Evolutionary conservation across 129 eudicot species (phyloP).

Genomic region (Mikania micrantha): DNA sequence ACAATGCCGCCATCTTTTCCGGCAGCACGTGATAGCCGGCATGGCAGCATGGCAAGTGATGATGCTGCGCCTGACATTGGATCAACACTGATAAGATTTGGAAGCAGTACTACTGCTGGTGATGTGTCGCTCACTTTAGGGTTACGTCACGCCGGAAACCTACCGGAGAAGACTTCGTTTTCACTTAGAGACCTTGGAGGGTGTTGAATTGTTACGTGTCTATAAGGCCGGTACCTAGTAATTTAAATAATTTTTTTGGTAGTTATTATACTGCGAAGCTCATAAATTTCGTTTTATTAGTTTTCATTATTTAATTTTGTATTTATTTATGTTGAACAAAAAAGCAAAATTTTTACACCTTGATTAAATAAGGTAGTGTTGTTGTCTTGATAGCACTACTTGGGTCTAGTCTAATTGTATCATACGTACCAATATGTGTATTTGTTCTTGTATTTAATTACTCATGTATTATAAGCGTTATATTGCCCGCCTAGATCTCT

Average conservation of each 20-base stretch:
- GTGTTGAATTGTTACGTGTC: constrained; percentile 23
- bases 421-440: constrained; percentile 8
- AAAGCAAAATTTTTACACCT: constrained; percentile 7
- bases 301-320: neutral
- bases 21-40: constrained; percentile 9
- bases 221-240: constrained; percentile 19
- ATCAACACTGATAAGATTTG: constrained; percentile 60
- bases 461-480: neutral
- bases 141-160: constrained; percentile 85
- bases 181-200: constrained; percentile 58
- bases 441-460: neutral
- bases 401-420: constrained; percentile 15
- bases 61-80: constrained; percentile 22
- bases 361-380: neutral
- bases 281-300: neutral
- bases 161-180: constrained; percentile 53
- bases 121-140: constrained; percentile 96
- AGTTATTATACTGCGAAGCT: constrained; percentile 9
- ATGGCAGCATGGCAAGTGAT: constrained; percentile 10
- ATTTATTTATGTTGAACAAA: neutral
- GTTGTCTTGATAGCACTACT: constrained; percentile 6
- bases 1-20: constrained; percentile 4
- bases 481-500: neutral
- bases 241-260: constrained; percentile 13
- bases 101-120: constrained; percentile 59